phyloP scores from a whole-genome alignment of 192 early-diverging fungal genomes.

The Funneliformis mosseae region DNA sequence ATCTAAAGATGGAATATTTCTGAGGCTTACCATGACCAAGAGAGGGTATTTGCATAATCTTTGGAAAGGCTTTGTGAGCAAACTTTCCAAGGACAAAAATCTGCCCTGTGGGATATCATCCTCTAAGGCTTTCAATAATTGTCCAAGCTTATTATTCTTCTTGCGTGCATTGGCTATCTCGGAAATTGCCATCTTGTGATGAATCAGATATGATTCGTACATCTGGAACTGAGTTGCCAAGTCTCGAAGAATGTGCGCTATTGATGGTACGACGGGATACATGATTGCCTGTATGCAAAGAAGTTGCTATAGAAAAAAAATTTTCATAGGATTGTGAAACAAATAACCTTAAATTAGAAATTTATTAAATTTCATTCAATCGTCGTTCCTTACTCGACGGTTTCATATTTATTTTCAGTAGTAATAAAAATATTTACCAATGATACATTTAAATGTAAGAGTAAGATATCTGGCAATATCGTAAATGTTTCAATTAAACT shows the following conservation, averaged over 20 bases:
- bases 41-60: conserved; percentile 32
- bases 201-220: conserved; percentile 18
- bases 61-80: conserved; percentile 24
- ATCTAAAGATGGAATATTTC: neutral
- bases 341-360: neutral
- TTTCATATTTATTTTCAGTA: neutral
- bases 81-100: conserved; percentile 16
- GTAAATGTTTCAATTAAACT: conserved; percentile 6
- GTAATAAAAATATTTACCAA: conserved; percentile 2
- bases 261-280: conserved; percentile 17
- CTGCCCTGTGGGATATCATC: neutral
- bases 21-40: conserved; percentile 10
- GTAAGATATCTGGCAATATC: conserved; percentile 2
- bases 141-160: conserved; percentile 26
- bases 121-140: conserved; percentile 17
- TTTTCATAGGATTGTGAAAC: neutral
- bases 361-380: neutral
- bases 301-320: conserved; percentile 9
- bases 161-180: conserved; percentile 22
- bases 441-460: conserved; percentile 16
- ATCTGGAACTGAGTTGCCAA: neutral
- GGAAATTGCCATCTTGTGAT: conserved; percentile 21
- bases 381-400: too few relatives aligned
- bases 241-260: conserved; percentile 16
- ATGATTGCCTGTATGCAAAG: conserved; percentile 15